Evolutionary conservation across 169 alveolate species (phyloP).

Genomic region (Cryptosporidium ryanae): DNA sequence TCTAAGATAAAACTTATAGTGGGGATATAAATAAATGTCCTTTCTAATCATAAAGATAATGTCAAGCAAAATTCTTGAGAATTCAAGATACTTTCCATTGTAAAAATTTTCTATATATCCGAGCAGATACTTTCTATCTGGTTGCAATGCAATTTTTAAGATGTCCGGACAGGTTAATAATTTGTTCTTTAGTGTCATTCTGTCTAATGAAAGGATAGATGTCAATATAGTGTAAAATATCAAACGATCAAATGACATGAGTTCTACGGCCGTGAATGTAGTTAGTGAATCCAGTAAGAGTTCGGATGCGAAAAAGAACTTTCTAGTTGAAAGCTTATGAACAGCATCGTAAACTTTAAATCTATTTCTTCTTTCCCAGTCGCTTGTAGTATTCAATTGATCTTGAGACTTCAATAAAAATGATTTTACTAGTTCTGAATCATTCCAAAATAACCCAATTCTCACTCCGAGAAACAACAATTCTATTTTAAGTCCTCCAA

Average conservation of each 20-base stretch:
- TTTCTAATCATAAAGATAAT: constrained; percentile 5
- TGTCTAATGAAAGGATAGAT: constrained; percentile 81
- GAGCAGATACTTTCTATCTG: constrained; percentile 23
- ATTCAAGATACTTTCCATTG: constrained; percentile 33
- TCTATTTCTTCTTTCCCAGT: constrained; percentile 97
- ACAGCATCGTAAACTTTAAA: constrained; percentile 94
- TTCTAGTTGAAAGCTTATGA: constrained; percentile 84
- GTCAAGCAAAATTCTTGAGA: not conserved
- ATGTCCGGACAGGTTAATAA: constrained; percentile 54
- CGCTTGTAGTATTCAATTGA: constrained; percentile 95
- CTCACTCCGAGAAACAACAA: constrained; percentile 80
- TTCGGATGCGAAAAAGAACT: constrained; percentile 90
- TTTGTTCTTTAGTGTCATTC: constrained; percentile 23
- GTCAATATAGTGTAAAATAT: constrained; percentile 92
- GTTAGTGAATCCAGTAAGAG: constrained; percentile 89
- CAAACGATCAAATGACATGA: constrained; percentile 90
- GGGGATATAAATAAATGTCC: constrained; percentile 24
- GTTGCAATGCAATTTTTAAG: constrained; percentile 52
- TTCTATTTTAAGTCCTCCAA: constrained; percentile 83
- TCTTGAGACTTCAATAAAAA: constrained; percentile 38
- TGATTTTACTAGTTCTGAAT: constrained; percentile 66
- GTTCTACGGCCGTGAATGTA: constrained; percentile 94
- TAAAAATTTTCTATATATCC: constrained; percentile 45
- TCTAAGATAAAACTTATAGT: constrained; percentile 47
- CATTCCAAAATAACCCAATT: constrained; percentile 79